Conservation (phyloP, 495 filamentous ascomycete species). For the Penicillium alfredii region DNA sequence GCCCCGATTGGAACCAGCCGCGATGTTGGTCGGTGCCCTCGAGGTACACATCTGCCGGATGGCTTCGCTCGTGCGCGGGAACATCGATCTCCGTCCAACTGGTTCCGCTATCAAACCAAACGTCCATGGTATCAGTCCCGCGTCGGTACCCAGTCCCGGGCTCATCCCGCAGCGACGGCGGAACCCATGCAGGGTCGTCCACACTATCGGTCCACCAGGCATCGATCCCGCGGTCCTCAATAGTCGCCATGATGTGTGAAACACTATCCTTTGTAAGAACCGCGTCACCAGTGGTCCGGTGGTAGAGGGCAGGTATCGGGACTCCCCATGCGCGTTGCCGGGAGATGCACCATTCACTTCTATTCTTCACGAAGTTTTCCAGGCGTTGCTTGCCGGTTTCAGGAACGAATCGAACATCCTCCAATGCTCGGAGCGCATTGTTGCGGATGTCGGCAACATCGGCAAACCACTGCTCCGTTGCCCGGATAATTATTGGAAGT, state of each 20-base stretch:
- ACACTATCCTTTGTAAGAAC: conserved; percentile 73
- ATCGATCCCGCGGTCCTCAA: conserved; percentile 72
- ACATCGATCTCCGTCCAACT: conserved; percentile 68
- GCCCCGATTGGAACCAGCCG: conserved; percentile 98
- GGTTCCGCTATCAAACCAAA: conserved; percentile 98
- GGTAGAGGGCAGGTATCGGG: conserved; percentile 87
- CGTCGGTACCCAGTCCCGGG: conserved; percentile 49
- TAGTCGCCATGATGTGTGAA: conserved; percentile 73
- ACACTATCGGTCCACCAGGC: conserved; percentile 86
- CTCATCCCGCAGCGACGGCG: conserved; percentile 44
- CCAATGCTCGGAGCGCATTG: conserved; percentile 58
- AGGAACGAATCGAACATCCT: conserved; percentile 73
- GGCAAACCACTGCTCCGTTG: conserved; percentile 97
- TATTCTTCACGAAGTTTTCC: conserved; percentile 74
- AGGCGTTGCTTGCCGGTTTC: conserved; percentile 63
- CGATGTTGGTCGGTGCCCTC: conserved; percentile 95
- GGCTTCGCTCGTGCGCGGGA: conserved; percentile 32
- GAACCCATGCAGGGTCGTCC: conserved; percentile 70
- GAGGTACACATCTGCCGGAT: conserved; percentile 78
- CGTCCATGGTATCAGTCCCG: conserved; percentile 97
- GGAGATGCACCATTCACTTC: conserved; percentile 98
- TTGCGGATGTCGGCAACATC: conserved; percentile 78
- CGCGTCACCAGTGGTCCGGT: conserved; percentile 57
- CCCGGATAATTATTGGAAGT: conserved; percentile 79
- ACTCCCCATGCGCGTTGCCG: conserved; percentile 95